Percentiles rank a stretch among this genome's conserved stretches.
phyloP scores from a whole-genome alignment of 139 green algal genomes.

The Asterochloris sp. region DNA sequence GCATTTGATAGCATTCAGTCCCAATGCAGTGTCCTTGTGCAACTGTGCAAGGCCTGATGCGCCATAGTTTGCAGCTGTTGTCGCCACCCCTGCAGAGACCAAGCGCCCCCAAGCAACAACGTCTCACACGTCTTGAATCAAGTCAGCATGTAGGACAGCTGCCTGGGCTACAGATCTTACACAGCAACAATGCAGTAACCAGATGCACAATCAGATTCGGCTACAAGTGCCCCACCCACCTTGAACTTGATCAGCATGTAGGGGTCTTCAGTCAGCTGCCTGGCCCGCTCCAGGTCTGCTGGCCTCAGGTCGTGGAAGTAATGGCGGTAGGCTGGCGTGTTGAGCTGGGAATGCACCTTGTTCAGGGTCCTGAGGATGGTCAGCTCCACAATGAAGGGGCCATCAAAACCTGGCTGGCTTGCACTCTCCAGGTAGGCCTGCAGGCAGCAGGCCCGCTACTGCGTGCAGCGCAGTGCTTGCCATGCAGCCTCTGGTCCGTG shows the following conservation, averaged over 20 bases:
- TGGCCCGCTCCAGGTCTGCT: constrained; percentile 25
- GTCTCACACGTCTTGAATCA: not conserved
- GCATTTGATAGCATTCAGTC: not conserved
- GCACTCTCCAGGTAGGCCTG: constrained; percentile 18
- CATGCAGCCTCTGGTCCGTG: too few relatives aligned
- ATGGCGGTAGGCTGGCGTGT: constrained; percentile 15
- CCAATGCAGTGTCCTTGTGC: not conserved
- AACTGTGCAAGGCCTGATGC: not conserved
- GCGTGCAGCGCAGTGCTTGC: too few relatives aligned
- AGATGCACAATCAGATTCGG: not conserved
- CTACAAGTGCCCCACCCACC: not conserved
- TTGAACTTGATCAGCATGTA: constrained; percentile 41
- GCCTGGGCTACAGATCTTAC: not conserved
- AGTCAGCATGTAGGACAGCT: not conserved
- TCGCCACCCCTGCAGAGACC: not conserved
- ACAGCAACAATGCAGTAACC: not conserved
- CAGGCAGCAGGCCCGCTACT: not conserved
- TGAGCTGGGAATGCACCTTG: constrained; percentile 22
- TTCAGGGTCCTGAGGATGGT: constrained; percentile 30
- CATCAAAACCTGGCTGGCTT: constrained; percentile 35
- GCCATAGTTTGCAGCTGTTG: not conserved
- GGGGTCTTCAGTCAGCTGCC: constrained; percentile 26
- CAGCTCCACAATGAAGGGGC: constrained; percentile 28
- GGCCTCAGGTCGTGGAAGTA: constrained; percentile 27
- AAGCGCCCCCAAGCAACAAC: not conserved